These are phyloP conservation scores for Fusarium ramigenum DNA, from an alignment of 2,329 filamentous ascomycete genomes.

Conservation along the genomic window DNA sequence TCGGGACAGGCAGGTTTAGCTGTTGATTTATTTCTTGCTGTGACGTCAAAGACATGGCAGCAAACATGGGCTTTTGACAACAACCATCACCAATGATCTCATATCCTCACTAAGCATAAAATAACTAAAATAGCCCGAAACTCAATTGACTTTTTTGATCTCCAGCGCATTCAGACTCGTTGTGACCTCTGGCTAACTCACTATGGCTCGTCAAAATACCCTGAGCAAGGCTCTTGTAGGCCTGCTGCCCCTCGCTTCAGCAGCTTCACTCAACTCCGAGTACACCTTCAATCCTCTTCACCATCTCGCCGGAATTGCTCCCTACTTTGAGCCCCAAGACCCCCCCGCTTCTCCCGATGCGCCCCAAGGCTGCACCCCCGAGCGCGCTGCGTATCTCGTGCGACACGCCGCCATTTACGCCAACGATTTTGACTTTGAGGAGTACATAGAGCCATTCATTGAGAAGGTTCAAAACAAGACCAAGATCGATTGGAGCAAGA, in stretches of 20 bases:
- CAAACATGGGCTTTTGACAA: neutral
- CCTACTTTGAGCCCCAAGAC: slow-evolving; percentile 66
- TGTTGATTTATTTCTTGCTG: slow-evolving; percentile 4
- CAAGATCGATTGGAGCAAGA: slow-evolving; percentile 63
- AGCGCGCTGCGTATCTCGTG: slow-evolving; percentile 63
- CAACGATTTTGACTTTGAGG: slow-evolving; percentile 67
- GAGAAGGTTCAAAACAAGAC: slow-evolving; percentile 68
- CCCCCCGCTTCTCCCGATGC: slow-evolving; percentile 49
- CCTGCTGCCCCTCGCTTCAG: slow-evolving; percentile 22
- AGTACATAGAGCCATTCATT: slow-evolving; percentile 65
- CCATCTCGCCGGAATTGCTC: slow-evolving; percentile 64
- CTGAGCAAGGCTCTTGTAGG: slow-evolving; percentile 10
- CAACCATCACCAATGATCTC: slow-evolving; percentile 24
- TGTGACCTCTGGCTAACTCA: neutral
- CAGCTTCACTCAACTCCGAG: slow-evolving; percentile 52
- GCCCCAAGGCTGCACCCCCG: slow-evolving; percentile 61
- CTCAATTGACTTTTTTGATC: neutral
- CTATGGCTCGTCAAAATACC: slow-evolving; percentile 18
- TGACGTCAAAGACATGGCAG: slow-evolving; percentile 29
- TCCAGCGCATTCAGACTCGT: neutral
- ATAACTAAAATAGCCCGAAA: neutral
- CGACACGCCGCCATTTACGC: slow-evolving; percentile 70
- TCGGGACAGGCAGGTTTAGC: slow-evolving; percentile 15
- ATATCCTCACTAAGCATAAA: neutral
- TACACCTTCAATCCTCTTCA: slow-evolving; percentile 64